Base-by-base conservation (phyloP, 2,329 filamentous ascomycete species). In the Xylaria sp. region DNA sequence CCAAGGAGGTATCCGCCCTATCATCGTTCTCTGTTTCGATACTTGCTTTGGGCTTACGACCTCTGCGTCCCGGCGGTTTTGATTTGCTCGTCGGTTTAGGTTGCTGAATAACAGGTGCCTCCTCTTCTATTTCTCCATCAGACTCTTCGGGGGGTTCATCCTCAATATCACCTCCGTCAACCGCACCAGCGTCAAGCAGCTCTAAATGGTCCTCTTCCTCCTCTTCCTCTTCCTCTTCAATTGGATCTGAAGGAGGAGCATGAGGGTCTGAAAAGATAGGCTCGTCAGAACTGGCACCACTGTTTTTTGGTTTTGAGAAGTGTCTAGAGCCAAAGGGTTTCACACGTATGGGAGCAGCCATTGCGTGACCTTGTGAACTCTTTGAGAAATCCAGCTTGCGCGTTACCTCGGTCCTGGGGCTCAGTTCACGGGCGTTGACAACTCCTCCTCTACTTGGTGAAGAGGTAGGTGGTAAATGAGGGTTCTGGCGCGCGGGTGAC, bases 401-500 rank as follows among this genome's bases (percentile, higher is more conserved):
- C 65, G 84, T 87, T 16, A 89, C 84, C 4, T 83, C 81, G 27
- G 77, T 76, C 13, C 79, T 76, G 27, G 78, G 78, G 5, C 73
- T 79, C 54, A 65, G 50, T 78, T 79, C 65, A 70, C 70, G 40
- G 70, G 73, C 8, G 67, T 73, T 72, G 65, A 77, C 67, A 60
- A 81, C 70, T 1, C 81, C 79, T n/a, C 80, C 82, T 25, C 82
- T 82, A 10, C 79, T 76, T 0, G 86, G 84, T 18, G 85, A 88
- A 13, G 86, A 86, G 21, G 82, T 81, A 53, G 84, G 86, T 35
- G 84, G 86, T 62, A 90, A 79, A 57, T 86, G 85, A 4, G 87
- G 88, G 73, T 88, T 89, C 65, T 86, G 85, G 69, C 88, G 85
- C 29, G 91, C 89, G 0, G 91, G 91, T 1, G 86, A 88, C 13